Base-by-base conservation (phyloP, 129 eudicot genomes). In the Helianthus tuberosus region DNA sequence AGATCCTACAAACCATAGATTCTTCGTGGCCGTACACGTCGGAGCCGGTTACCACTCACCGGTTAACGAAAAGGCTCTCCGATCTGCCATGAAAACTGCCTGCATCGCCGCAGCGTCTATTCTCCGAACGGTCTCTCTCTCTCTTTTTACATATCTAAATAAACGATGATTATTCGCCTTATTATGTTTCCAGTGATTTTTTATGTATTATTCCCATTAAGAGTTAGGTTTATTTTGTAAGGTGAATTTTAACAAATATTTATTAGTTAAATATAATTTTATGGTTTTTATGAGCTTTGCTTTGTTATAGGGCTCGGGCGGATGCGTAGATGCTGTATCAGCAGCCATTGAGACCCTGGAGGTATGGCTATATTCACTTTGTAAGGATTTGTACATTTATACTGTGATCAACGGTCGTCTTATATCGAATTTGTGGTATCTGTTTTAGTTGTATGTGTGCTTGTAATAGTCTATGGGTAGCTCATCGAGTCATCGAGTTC, bases 21-120 rank as follows among this genome's bases (percentile, higher is more conserved):
- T 89, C 85, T 95, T 95, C 86, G 92, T 91, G 10, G 99, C 97
- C 36, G 96, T 95, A 0, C 97, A 95, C 79, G 99, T 95, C 43
- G 97, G 99, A 68, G 99, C 99, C 35, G 97, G 99, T 52, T 95
- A 73, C 58, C 99, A 95, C 84, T 72, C 99, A 65, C 96, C 99
- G 76, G 68, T 82, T 63, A 89, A 87, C 77, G 99, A 95, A 87
- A 91, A 86, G 74, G 75, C 90, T 67, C 93, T 95, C 75, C 86
- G 99, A 65, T 85, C 91, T n/a, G 97, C 90, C 69, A 89, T 94
- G 88, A 91, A 85, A 75, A 89, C 97, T 2, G 97, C 97, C 84
- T 91, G 94, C 70, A 88, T 85, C 67, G 92, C 97, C 39, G 97
- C 97, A 59, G 88, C 99, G 13, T 76, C 91, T 58, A 53, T 95